Base-by-base conservation (phyloP, 805 yeast genomes). In the Ogataea pini region DNA sequence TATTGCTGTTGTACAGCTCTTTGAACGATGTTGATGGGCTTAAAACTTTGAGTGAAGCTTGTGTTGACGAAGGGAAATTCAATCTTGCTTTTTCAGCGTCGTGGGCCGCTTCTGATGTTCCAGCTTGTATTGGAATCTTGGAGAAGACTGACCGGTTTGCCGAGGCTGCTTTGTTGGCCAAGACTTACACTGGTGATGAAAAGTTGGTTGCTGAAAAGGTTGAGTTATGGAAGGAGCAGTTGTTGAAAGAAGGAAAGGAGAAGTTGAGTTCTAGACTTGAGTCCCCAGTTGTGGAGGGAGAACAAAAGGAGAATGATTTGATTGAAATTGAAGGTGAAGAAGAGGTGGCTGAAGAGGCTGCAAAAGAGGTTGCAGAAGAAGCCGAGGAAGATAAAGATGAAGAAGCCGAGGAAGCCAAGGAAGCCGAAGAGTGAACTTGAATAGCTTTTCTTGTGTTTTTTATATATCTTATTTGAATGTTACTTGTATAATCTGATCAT, bases 81-180 rank as follows among this genome's bases (percentile, higher is more conserved):
- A 94, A 94, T 67, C 73, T 91, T 49, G 96, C 98, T 20, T 94
- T 90, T 74, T 89, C 88, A 63, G 86, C 96, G 10, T 82, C 83
- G 66, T 94, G 98, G 98, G 73, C 83, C 46, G 79, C 85, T 27
- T 92, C 96, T 33, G 86, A 89, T 62, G 73, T 81, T 32, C 69
- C 72, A 14, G 73, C 76, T 36, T 86, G 91, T 56, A 75, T 83
- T 46, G 78, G 80, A 18, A 72, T 94, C 55, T 76, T 94, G 58
- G 73, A 78, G 40, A 73, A 78, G 61, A 78, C 89, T 45, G 87
- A 80, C 32, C 80, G 96, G 64, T 75, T 73, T 50, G 75, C 96
- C 1, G 99, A 94, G 68, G 97, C 97, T 27, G 79, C 97, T 2
- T 64, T 94, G 52, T 78, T 94, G 55, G 86, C 86, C 31, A 73